Evolutionary conservation across 306 rosid genomes (phyloP).

Genomic region (Cicer yamashitae): DNA sequence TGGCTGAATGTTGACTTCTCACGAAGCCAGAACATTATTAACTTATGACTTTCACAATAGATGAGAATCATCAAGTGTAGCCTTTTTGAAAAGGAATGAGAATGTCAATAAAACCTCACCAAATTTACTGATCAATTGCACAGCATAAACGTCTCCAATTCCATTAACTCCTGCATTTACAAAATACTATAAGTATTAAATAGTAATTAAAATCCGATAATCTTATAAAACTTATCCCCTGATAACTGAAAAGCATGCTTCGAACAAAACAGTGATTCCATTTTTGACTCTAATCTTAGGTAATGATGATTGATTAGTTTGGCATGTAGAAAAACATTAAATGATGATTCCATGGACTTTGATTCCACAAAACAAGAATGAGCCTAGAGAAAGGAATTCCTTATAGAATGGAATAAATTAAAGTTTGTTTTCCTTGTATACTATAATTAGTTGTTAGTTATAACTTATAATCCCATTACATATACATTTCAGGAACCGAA

Average conservation of each 20-base stretch:
- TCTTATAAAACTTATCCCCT: constrained; percentile 30
- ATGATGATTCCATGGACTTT: constrained; percentile 18
- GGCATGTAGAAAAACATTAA: constrained; percentile 7
- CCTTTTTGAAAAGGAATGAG: constrained; percentile 27
- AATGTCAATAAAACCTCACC: constrained; percentile 57
- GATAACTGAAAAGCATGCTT: constrained; percentile 24
- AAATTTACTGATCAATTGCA: constrained; percentile 74
- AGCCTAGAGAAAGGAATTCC: constrained; percentile 4
- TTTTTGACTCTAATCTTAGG: neutral
- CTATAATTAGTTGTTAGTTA: constrained; percentile 3
- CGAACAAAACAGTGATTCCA: constrained; percentile 13
- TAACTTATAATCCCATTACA: neutral
- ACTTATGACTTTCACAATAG: constrained; percentile 17
- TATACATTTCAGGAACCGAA: constrained; percentile 2
- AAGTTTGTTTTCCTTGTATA: neutral
- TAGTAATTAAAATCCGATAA: constrained; percentile 11
- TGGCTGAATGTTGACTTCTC: constrained; percentile 32
- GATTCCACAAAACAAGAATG: constrained; percentile 16
- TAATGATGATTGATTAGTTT: constrained; percentile 27
- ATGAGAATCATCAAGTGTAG: constrained; percentile 31
- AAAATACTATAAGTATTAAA: constrained; percentile 32
- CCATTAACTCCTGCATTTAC: constrained; percentile 84
- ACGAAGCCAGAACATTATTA: constrained; percentile 37
- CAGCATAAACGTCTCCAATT: constrained; percentile 88
- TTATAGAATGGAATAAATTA: constrained; percentile 13